Conservation (phyloP, 192 early-diverging fungal species). For the Coemansia furcata region DNA sequence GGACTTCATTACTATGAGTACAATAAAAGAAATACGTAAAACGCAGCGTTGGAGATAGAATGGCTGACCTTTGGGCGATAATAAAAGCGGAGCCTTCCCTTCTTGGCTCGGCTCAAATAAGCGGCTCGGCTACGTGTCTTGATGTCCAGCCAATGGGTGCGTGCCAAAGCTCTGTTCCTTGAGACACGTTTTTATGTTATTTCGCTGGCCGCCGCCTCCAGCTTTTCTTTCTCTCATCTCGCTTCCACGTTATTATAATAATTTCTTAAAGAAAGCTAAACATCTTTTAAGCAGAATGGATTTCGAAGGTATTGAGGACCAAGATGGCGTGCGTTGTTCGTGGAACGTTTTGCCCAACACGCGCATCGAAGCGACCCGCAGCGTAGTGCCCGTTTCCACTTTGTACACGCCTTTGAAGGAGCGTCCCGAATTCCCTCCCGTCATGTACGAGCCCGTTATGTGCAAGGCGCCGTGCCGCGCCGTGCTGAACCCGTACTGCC, state of each 20-base stretch:
- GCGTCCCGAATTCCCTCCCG: conserved; percentile 75
- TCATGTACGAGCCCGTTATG: conserved; percentile 96
- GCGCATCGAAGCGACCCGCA: conserved; percentile 88
- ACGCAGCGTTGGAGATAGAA: background rate
- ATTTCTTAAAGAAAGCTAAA: background rate
- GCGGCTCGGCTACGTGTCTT: background rate
- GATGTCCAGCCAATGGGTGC: conserved; percentile 9
- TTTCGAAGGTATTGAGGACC: conserved; percentile 89
- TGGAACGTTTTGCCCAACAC: conserved; percentile 98
- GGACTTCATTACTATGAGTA: background rate
- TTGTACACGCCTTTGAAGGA: conserved; percentile 96
- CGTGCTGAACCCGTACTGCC: conserved; percentile 97
- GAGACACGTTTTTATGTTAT: background rate
- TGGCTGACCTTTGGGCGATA: background rate
- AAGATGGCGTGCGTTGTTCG: conserved; percentile 91
- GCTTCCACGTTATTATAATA: background rate
- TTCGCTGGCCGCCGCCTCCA: background rate
- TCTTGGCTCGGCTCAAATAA: background rate
- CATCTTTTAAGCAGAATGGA: conserved; percentile 57
- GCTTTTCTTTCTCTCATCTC: conserved; percentile 3
- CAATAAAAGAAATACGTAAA: background rate
- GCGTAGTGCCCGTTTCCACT: conserved; percentile 89
- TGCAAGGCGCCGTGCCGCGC: conserved; percentile 95
- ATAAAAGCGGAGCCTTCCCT: no score
- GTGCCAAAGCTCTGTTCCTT: conserved; percentile 17